These are phyloP conservation scores for Elasticomyces elasticus DNA, from an alignment of 495 filamentous ascomycete species.

Conservation along the genomic window DNA sequence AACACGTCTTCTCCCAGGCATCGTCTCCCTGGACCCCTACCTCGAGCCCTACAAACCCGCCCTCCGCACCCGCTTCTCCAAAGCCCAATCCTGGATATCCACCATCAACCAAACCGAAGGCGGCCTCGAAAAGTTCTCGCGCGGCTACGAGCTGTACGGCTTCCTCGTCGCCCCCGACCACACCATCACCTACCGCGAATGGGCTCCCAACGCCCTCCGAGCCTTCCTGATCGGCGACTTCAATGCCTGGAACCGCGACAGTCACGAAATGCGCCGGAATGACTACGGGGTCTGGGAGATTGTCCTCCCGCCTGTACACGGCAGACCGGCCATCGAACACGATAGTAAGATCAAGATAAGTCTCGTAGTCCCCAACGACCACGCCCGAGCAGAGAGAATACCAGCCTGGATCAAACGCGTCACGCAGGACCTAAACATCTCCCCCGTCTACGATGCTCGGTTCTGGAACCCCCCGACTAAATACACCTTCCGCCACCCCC, in stretches of 20 bases:
- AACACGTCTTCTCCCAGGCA: slow-evolving; percentile 46
- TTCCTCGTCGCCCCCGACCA: slow-evolving; percentile 68
- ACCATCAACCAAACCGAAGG: slow-evolving; percentile 75
- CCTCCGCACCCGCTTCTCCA: slow-evolving; percentile 63
- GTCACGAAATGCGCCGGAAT: slow-evolving; percentile 77
- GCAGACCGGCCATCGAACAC: slow-evolving; percentile 73
- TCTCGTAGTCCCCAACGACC: slow-evolving; percentile 65
- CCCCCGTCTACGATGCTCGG: slow-evolving; percentile 82
- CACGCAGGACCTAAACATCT: slow-evolving; percentile 80
- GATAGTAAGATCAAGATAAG: slow-evolving; percentile 94
- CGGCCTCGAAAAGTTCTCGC: slow-evolving; percentile 85
- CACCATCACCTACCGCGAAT: slow-evolving; percentile 87
- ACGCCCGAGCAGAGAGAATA: slow-evolving; percentile 68
- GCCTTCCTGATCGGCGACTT: slow-evolving; percentile 94
- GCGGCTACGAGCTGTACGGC: slow-evolving; percentile 79
- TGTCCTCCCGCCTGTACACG: slow-evolving; percentile 61
- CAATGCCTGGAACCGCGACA: slow-evolving; percentile 79
- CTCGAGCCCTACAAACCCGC: slow-evolving; percentile 74
- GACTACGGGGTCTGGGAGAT: slow-evolving; percentile 84
- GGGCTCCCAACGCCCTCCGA: slow-evolving; percentile 79
- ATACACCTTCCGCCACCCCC: slow-evolving; percentile 73
- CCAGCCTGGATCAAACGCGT: slow-evolving; percentile 97
- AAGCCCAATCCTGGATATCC: slow-evolving; percentile 82
- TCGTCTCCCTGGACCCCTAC: slow-evolving; percentile 80
- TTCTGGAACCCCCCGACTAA: slow-evolving; percentile 89